Evolutionary conservation across 768 basidiomycete genomes (phyloP), one percentile per base, ranked within the genome.

Genomic region (Trametopsis cervina): DNA sequence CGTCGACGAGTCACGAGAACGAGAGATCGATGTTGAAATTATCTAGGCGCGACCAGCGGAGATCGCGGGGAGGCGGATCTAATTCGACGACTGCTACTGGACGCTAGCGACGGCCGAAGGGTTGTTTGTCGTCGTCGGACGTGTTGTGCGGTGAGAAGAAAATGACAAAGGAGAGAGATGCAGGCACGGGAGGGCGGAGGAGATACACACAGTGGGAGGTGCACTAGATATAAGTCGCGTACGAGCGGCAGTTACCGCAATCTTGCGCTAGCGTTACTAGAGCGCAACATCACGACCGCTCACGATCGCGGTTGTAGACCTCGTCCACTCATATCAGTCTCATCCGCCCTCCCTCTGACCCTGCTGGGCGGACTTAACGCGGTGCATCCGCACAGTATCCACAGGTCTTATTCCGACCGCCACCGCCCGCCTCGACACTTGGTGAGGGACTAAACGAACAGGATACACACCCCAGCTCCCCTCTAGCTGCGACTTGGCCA

Each of bases 341-440:
- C 9, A 15, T 33, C 29, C 29, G 15, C 29, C 9, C 7, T 33
- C n/a, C n/a, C n/a, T n/a, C n/a, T n/a, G n/a, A n/a, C n/a, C n/a
- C n/a, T n/a, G n/a, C 15, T 7, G 15, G 15, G 7, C 29, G 46
- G 46, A 25, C 27, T 47, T 47, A 47, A 39, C 46, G 46, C 46
- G 46, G 46, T 39, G 24, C 3, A 37, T 47, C 46, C 40, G 46
- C 46, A 24, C 27, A 47, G 38, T 26, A 7, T 33, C 29, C 29
- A 15, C 29, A n/a, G n/a, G n/a, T n/a, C n/a, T n/a, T n/a, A n/a
- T n/a, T n/a, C n/a, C n/a, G n/a, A n/a, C n/a, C n/a, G n/a, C n/a
- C n/a, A n/a, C n/a, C n/a, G n/a, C n/a, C n/a, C n/a, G n/a, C n/a
- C n/a, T n/a, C n/a, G n/a, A n/a, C n/a, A n/a, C n/a, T n/a, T n/a